phyloP scores from a whole-genome alignment of 108 stramenopile genomes.

The Parietichytrium sp. region DNA sequence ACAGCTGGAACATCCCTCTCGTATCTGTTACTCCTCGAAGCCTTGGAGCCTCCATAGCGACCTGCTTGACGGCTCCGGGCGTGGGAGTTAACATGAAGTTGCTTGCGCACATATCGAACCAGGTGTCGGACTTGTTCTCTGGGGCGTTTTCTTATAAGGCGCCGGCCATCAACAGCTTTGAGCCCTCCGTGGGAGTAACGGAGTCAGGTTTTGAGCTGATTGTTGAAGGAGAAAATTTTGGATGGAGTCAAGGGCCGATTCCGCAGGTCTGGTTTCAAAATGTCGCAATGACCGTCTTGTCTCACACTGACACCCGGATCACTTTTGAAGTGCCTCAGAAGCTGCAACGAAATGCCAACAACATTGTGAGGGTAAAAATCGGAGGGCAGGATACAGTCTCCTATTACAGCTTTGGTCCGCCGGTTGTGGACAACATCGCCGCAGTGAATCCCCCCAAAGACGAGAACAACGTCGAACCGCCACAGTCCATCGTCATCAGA shows the following conservation, averaged over 20 bases:
- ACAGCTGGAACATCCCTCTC: not conserved
- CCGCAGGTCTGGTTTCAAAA: not conserved
- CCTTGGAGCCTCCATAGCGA: not conserved
- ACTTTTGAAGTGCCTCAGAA: not conserved
- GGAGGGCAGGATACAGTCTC: not conserved
- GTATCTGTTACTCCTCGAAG: not conserved
- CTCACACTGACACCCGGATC: not conserved
- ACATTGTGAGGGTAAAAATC: not conserved
- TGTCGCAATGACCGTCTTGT: not conserved
- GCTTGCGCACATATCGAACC: not conserved
- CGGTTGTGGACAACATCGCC: not conserved
- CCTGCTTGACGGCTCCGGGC: not conserved
- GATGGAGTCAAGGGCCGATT: not conserved
- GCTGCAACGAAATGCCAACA: conserved; percentile 3
- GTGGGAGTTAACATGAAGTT: not conserved
- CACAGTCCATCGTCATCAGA: not conserved
- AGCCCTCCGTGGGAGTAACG: not conserved
- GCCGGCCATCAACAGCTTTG: not conserved
- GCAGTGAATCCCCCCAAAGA: conserved; percentile 13
- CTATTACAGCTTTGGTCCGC: not conserved
- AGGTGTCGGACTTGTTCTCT: not conserved
- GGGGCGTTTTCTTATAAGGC: not conserved
- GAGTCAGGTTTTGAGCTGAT: not conserved
- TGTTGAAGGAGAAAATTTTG: conserved; percentile 2
- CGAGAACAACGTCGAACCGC: not conserved